Evolutionary conservation across 2,329 filamentous ascomycete genomes (phyloP).

Genomic region (Xylaria sp.): DNA sequence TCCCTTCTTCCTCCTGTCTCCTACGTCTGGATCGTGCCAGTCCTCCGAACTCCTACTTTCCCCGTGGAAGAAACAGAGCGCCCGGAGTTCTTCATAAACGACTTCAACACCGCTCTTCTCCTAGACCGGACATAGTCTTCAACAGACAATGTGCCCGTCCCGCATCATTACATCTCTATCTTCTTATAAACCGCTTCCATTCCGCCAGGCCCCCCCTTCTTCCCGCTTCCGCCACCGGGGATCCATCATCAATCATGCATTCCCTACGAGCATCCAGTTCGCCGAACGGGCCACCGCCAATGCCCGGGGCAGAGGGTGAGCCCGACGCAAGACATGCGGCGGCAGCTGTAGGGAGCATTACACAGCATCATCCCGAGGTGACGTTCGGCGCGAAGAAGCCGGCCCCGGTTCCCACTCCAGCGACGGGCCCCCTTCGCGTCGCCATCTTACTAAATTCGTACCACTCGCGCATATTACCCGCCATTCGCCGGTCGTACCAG

Average conservation of each 20-base stretch:
- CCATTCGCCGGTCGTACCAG: conserved; percentile 35
- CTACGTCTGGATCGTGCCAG: not conserved
- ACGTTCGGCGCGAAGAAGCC: conserved; percentile 1
- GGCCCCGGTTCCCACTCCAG: not conserved
- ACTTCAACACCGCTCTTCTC: conserved; percentile 23
- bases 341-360: not conserved
- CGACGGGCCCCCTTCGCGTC: conserved; percentile 26
- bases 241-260: not conserved
- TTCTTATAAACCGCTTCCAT: not conserved
- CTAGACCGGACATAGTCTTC: conserved; percentile 13
- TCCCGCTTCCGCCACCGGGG: conserved; percentile 1
- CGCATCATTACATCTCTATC: not conserved
- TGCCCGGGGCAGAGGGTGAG: not conserved
- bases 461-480: conserved; percentile 33
- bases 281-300: not conserved
- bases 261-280: conserved; percentile 9
- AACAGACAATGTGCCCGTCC: conserved; percentile 22
- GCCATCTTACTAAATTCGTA: conserved; percentile 38
- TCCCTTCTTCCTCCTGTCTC: not conserved
- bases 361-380: conserved; percentile 1
- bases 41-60: not conserved
- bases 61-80: not conserved
- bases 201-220: not conserved
- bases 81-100: conserved; percentile 4
- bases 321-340: not conserved